A percentile compares a stretch with the other conserved stretches of the same genome.
Evolutionary conservation across 495 filamentous ascomycete species (phyloP).

Genomic region (Trichoderma virens): DNA sequence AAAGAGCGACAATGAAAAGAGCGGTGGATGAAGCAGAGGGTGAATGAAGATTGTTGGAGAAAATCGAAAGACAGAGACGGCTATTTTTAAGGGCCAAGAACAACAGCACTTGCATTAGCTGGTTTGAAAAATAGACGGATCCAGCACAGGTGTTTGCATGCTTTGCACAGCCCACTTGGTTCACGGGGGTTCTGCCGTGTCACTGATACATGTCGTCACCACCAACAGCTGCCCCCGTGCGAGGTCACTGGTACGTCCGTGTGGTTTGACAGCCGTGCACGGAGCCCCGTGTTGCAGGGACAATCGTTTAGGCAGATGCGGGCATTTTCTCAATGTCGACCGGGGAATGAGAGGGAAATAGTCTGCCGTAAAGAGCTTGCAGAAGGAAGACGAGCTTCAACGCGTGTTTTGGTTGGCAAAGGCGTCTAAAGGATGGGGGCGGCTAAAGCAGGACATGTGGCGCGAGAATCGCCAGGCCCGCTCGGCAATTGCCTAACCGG

Average conservation of each 20-base stretch:
- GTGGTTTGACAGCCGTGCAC: not conserved
- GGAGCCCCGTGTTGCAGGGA: too few relatives aligned
- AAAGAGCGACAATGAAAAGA: too few relatives aligned
- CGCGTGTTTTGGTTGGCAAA: not conserved
- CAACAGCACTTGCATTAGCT: too few relatives aligned
- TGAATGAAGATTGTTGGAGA: not conserved
- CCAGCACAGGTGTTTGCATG: not conserved
- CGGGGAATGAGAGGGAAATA: not conserved
- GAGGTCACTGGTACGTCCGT: not conserved
- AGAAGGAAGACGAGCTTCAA: not conserved
- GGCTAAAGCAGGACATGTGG: slow-evolving; percentile 5
- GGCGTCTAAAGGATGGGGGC: not conserved
- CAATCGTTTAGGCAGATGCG: too few relatives aligned
- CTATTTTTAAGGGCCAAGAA: too few relatives aligned
- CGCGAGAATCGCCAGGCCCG: not conserved
- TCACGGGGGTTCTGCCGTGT: too few relatives aligned
- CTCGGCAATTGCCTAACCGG: not conserved
- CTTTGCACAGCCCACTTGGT: not conserved
- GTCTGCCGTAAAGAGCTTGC: not conserved
- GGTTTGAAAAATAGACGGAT: not conserved
- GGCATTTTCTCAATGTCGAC: too few relatives aligned
- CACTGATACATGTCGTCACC: not conserved
- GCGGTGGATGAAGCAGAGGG: not conserved
- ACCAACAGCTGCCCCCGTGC: not conserved
- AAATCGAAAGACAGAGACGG: too few relatives aligned